Conservation (phyloP, 75 land plant genomes). For the Pseudotsuga menziesii region DNA sequence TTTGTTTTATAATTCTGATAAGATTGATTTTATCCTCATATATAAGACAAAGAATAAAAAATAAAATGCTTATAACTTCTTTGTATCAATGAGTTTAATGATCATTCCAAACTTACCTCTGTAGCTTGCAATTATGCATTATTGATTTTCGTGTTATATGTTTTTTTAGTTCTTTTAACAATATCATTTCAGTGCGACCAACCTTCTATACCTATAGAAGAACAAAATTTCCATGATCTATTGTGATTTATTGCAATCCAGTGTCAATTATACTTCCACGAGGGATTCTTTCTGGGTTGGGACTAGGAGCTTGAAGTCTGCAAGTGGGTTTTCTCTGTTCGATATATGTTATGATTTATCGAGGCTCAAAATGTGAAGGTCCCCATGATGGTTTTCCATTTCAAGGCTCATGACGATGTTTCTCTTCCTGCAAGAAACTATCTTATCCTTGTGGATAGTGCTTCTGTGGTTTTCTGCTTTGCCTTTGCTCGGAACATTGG, state of each 20-base stretch:
- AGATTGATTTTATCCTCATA: too few species aligned
- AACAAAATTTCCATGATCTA: constrained; percentile 86
- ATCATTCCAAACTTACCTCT: too few species aligned
- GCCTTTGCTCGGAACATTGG: constrained; percentile 64
- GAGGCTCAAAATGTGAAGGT: neutral
- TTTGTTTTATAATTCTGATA: too few species aligned
- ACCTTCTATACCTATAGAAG: too few species aligned
- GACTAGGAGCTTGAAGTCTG: constrained; percentile 28
- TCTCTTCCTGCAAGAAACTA: neutral
- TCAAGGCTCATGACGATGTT: neutral
- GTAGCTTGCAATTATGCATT: too few species aligned
- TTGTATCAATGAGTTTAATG: too few species aligned
- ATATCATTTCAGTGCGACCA: too few species aligned
- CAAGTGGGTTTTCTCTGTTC: constrained; percentile 55
- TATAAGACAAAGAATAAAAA: too few species aligned
- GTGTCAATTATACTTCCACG: constrained; percentile 50
- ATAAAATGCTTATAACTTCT: too few species aligned
- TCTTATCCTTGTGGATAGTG: constrained; percentile 2
- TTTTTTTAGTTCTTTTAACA: too few species aligned
- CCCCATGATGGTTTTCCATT: neutral
- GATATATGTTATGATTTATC: constrained; percentile 33
- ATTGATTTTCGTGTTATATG: too few species aligned
- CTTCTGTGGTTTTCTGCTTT: constrained; percentile 67
- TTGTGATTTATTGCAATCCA: too few species aligned
- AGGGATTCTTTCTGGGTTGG: constrained; percentile 62